Evolutionary conservation across 495 filamentous ascomycete genomes (phyloP).

Genomic region (Neurospora discreta): DNA sequence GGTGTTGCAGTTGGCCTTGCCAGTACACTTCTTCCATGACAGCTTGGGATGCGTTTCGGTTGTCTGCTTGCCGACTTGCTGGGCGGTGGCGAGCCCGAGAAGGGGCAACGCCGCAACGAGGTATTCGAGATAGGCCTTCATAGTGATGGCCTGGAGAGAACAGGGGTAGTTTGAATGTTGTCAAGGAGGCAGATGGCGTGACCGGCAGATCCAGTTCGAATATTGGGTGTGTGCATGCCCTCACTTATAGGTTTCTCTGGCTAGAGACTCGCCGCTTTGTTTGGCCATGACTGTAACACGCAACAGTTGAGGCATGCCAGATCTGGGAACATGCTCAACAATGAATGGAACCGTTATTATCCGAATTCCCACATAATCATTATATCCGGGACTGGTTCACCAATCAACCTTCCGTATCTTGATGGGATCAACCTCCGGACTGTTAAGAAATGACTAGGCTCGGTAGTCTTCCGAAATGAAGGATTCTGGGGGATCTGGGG

Average conservation of each 20-base stretch:
- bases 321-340: conserved; percentile 6
- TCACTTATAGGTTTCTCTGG: conserved; percentile 1
- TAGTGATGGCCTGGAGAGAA: conserved; percentile 1
- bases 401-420: not conserved
- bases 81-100: conserved; percentile 25
- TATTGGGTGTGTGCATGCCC: not conserved
- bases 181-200: not conserved
- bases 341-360: conserved; percentile 8
- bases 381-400: not conserved
- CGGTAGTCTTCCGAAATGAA: not conserved
- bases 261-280: not conserved
- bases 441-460: not conserved
- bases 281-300: not conserved
- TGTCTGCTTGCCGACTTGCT: conserved; percentile 44
- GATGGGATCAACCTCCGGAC: not conserved
- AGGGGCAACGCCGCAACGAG: conserved; percentile 22
- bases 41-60: conserved; percentile 49
- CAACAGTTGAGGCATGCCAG: not conserved
- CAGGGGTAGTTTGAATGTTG: not conserved
- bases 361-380: conserved; percentile 14
- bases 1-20: conserved; percentile 36
- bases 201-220: not conserved
- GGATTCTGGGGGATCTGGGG: not conserved
- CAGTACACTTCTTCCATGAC: conserved; percentile 46
- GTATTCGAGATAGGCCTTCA: conserved; percentile 20